Conservation (phyloP, 495 filamentous ascomycete genomes). For the Lentithecium fluviatile region DNA sequence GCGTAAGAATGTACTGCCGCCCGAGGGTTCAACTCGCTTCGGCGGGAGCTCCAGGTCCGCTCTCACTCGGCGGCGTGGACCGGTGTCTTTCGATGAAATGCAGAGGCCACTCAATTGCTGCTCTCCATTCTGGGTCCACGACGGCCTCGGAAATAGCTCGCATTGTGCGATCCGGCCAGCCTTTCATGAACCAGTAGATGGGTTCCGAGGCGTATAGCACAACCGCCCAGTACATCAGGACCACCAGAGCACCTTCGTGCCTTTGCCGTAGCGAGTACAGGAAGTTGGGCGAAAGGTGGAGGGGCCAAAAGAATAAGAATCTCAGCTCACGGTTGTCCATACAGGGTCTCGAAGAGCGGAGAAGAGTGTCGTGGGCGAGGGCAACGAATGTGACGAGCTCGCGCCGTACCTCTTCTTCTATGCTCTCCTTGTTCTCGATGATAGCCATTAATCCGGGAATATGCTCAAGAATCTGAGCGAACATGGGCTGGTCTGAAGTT, state of each 20-base stretch:
- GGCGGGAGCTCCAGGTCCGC: not conserved
- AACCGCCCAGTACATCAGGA: slow-evolving; percentile 24
- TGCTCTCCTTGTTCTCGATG: not conserved
- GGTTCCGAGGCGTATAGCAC: slow-evolving; percentile 11
- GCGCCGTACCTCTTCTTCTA: not conserved
- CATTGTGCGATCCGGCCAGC: slow-evolving; percentile 25
- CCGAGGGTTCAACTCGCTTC: too few relatives aligned
- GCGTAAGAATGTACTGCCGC: too few relatives aligned
- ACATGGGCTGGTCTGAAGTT: slow-evolving; percentile 15
- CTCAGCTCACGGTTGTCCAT: slow-evolving; percentile 20
- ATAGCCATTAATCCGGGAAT: not conserved
- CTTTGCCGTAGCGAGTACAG: slow-evolving; percentile 10
- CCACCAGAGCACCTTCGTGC: slow-evolving; percentile 18
- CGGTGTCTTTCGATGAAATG: slow-evolving; percentile 7
- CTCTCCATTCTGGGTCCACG: slow-evolving; percentile 24
- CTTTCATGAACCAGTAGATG: slow-evolving; percentile 25
- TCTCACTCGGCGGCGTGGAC: not conserved
- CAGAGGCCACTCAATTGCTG: slow-evolving; percentile 21
- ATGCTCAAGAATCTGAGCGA: not conserved
- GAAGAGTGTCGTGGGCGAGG: not conserved
- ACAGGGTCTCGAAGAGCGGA: not conserved
- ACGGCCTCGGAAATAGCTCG: slow-evolving; percentile 2
- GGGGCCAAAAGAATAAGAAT: slow-evolving; percentile 23
- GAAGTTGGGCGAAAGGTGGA: slow-evolving; percentile 10
- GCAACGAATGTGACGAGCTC: not conserved